Evolutionary conservation across 805 yeast genomes (phyloP), one percentile per base, ranked within the genome.

Genomic region (Candida namnaoensis): DNA sequence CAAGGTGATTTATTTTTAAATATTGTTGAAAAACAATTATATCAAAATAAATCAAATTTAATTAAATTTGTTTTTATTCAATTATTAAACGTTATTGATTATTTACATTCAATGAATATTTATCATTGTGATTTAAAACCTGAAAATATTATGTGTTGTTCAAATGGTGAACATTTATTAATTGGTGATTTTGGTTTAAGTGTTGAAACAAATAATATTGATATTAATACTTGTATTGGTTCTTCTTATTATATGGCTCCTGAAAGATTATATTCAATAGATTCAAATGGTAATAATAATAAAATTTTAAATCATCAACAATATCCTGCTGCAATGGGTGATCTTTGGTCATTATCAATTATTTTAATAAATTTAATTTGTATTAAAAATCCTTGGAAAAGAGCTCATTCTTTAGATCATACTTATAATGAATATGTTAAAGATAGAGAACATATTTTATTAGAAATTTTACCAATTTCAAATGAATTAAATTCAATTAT

Each of bases 81-180:
- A 62, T 72, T 93, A 59, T 69, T 91, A 36, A 85, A 88, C 47
- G 96, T 90, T 3, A 72, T 90, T 41, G 76, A 78, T 47, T 85
- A 81, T 64, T 85, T 95, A 54, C 97, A 91, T 60, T 70, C 82
- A 2, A 76, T 74, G 46, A 82, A 84, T n/a, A 78, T 91, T 33
- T 91, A 80, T 58, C 98, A 90, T 59, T 85, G 97, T 57, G 98
- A 90, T 62, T 77, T 90, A 49, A 93, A 93, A 66, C 99, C 99
- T 6, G 98, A 93, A 60, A 93, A 93, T 65, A 76, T 93, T 43
- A 67, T 93, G 53, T 78, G 88, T 39, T 71, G 76, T 11, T 60
- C 61, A 54, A 69, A 74, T 51, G 87, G 79, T 44, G 58, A 70
- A 41, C 71, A 65, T 42, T 66, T 82, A 43, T 74, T 72, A 47